A percentile compares a stretch with the other conserved stretches of the same genome.
Conservation (phyloP, 2,329 filamentous ascomycete species). For the Chaetomium globosum region DNA sequence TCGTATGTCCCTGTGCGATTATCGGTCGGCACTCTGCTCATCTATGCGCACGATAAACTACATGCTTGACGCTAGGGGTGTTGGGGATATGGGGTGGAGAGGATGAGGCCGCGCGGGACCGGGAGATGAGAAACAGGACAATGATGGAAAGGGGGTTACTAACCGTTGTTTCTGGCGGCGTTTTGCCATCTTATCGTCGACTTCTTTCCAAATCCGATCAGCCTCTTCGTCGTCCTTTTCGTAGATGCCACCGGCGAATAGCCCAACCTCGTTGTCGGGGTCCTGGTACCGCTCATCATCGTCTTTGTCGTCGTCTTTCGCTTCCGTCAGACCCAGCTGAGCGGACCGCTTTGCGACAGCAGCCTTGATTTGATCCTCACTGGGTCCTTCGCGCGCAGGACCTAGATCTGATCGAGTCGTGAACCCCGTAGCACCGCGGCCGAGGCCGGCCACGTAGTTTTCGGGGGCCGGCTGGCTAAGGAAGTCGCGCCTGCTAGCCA, state of each 20-base stretch:
- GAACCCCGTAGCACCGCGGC: slow-evolving; percentile 96
- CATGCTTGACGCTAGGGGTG: slow-evolving; percentile 42
- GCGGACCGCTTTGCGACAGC: slow-evolving; percentile 92
- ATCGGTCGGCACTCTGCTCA: slow-evolving; percentile 77
- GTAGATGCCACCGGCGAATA: slow-evolving; percentile 94
- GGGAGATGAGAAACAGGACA: slow-evolving; percentile 21
- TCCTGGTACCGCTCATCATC: slow-evolving; percentile 87
- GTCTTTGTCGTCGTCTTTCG: slow-evolving; percentile 68
- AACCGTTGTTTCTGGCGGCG: slow-evolving; percentile 84
- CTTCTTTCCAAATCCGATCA: slow-evolving; percentile 90
- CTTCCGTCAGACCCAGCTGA: slow-evolving; percentile 65
- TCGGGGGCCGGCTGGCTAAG: slow-evolving; percentile 81
- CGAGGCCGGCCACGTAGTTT: slow-evolving; percentile 93
- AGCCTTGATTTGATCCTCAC: slow-evolving; percentile 97
- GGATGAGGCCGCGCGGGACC: slow-evolving; percentile 8
- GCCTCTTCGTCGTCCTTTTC: slow-evolving; percentile 98
- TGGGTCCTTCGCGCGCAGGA: slow-evolving; percentile 90
- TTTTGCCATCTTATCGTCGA: slow-evolving; percentile 96
- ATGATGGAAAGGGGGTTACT: slow-evolving; percentile 47
- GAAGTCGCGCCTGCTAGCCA: slow-evolving; percentile 75
- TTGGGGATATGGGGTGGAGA: slow-evolving; percentile 38
- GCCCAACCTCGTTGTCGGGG: slow-evolving; percentile 92
- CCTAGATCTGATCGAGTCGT: slow-evolving; percentile 96
- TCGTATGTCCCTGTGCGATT: slow-evolving; percentile 77
- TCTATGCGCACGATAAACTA: slow-evolving; percentile 69